These are phyloP conservation scores for Chaetomium globosum DNA, from an alignment of 2,329 filamentous ascomycete genomes.

Conservation along the genomic window DNA sequence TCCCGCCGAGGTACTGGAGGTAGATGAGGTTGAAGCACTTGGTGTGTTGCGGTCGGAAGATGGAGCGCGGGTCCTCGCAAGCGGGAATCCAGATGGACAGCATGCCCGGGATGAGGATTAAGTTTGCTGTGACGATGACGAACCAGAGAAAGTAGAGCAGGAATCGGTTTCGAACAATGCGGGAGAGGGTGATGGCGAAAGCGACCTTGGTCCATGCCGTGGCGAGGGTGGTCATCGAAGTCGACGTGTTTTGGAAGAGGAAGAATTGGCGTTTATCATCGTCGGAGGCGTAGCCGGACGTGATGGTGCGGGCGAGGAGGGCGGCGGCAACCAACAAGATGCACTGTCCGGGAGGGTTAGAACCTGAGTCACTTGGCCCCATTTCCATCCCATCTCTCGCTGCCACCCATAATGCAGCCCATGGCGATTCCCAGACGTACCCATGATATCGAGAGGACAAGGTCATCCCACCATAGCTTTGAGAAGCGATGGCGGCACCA, in stretches of 20 bases:
- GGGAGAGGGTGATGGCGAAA: conserved; percentile 36
- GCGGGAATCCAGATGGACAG: conserved; percentile 31
- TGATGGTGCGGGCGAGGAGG: conserved; percentile 25
- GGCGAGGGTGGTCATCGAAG: conserved; percentile 25
- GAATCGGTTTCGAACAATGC: conserved; percentile 32
- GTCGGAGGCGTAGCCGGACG: conserved; percentile 23
- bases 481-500: conserved; percentile 25
- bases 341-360: conserved; percentile 9
- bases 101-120: conserved; percentile 34
- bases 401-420: not conserved
- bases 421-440: conserved; percentile 16
- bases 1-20: conserved; percentile 17
- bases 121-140: conserved; percentile 34
- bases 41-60: conserved; percentile 13
- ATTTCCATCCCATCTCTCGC: not conserved
- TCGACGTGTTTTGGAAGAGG: conserved; percentile 28
- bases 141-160: conserved; percentile 34
- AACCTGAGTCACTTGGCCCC: not conserved
- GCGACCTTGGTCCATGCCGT: conserved; percentile 36
- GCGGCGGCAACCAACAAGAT: conserved; percentile 24
- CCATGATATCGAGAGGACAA: conserved; percentile 27
- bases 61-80: conserved; percentile 21
- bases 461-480: conserved; percentile 30
- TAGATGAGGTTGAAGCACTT: conserved; percentile 1
- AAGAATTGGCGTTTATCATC: conserved; percentile 25